Base-by-base conservation (phyloP, 139 green algal genomes). In the Ettlia oleoabundans region DNA sequence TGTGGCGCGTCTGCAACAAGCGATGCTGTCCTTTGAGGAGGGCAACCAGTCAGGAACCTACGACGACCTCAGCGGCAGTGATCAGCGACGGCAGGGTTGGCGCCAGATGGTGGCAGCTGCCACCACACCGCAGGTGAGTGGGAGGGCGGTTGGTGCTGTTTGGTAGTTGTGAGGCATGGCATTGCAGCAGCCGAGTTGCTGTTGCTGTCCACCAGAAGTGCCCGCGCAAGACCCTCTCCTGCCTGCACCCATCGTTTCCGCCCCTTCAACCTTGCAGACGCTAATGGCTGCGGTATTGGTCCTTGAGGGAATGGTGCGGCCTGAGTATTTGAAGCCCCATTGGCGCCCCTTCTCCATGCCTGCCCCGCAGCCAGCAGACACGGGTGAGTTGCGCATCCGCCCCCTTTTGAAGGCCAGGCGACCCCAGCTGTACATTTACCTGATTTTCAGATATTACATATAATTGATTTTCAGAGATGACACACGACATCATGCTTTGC, bases 321-420 rank as follows among this genome's bases (percentile, higher is more conserved):
- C 86, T 24, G 84, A 87, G 69, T 88, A 74, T 32, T 85, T 93
- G 13, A 89, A 90, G 61, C 81, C 84, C 13, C 84, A 89, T 52
- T 95, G 91, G 89, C 85, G 88, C 32, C 77, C 90, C 33, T 95
- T 90, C 82, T 74, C 86, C 33, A 65, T 83, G 65, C 90, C 92
- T 4, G 86, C 88, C 15, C 92, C 92, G 73, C 69, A 91, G 77
- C 88, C 88, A 0, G 66, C 63, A 0, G 63, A 79, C 26, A 86
- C 86, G 22, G 47, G 83, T 87, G 68, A 7, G 64, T 15, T 87
- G 81, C 68, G 64, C 64, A 13, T 89, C 1, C 32, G 8, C 0
- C n/a, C n/a, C n/a, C n/a, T n/a, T n/a, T n/a, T n/a, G n/a, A n/a
- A n/a, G n/a, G n/a, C n/a, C n/a, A n/a, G n/a, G n/a, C n/a, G n/a